Conservation (phyloP, 2,329 filamentous ascomycete genomes). For the Phoma sp. region DNA sequence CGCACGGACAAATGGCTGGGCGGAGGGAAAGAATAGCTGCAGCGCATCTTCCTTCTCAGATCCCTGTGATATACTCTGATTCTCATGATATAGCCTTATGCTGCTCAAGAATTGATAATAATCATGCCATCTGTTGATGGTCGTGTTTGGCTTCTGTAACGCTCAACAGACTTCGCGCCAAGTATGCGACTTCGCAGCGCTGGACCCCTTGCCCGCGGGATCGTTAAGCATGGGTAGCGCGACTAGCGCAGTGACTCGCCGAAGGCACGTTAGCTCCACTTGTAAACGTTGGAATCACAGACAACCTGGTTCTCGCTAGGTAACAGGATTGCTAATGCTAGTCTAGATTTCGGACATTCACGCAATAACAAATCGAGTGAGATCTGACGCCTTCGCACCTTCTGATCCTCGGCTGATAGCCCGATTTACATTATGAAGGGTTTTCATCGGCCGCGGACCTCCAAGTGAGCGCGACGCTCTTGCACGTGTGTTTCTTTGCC, state of each 20-base stretch:
- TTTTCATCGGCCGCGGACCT: constrained; percentile 19
- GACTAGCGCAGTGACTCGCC: constrained; percentile 14
- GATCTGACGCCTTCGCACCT: constrained; percentile 11
- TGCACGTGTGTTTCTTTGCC: constrained; percentile 11
- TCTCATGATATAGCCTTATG: background rate
- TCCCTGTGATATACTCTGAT: background rate
- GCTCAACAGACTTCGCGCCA: constrained; percentile 2
- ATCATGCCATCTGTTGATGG: background rate
- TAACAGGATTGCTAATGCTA: constrained; percentile 21
- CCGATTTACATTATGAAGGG: constrained; percentile 8
- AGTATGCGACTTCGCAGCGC: constrained; percentile 13
- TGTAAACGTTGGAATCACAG: constrained; percentile 19
- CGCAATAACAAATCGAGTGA: constrained; percentile 12
- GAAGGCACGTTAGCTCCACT: constrained; percentile 11
- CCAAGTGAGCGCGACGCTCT: constrained; percentile 1
- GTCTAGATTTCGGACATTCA: constrained; percentile 18
- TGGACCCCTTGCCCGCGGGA: constrained; percentile 10
- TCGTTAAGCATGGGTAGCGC: background rate
- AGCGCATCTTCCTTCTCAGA: background rate
- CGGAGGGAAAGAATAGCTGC: background rate
- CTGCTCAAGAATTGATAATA: background rate
- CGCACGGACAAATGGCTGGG: constrained; percentile 11
- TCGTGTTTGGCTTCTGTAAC: constrained; percentile 2
- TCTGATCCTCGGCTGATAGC: constrained; percentile 7
- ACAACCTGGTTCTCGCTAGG: constrained; percentile 13